Base-by-base conservation (phyloP, 148 eudicot species). In the Drosera capensis region DNA sequence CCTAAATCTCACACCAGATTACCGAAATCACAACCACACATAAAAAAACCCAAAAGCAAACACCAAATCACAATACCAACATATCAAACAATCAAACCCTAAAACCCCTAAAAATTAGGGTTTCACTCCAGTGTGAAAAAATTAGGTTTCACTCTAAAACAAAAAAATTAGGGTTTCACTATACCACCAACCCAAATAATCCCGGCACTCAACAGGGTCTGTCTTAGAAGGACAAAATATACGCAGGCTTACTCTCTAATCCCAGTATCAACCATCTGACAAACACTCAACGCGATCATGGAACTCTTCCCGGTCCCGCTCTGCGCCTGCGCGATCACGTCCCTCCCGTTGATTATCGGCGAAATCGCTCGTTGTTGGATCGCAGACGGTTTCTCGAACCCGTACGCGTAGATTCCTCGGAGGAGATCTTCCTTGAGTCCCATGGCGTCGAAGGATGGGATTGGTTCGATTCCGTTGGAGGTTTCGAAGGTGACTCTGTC, bases 311-410 rank as follows among this genome's bases (percentile, higher is more conserved):
- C 96, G 14, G 96, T 88, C 55, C 96, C 96, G 23, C 86, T 77
- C 46, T 88, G 96, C 2, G 96, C 96, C 77, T 88, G 96, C 5
- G 96, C 94, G 6, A 88, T 88, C 22, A 88, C 96, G 14, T 88
- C 96, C 5, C 94, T 78, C 2, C 96, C 96, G 39, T 67, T 63
- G 14, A 83, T 80, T 6, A 83, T 83, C 0, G 96, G 96, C 17
- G 61, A 53, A 8, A 88, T 78, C 0, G 96, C 96, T 2, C 96
- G 66, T 57, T 88, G 96, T 64, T 88, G 96, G 19, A 88, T 88
- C 2, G 96, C 94, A 0, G 96, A 88, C 0, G 96, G 96, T 40
- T 88, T 88, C 45, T 80, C 94, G 44, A 77, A 88, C 1, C 96
- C 96, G 46, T 83, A 75, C 7, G 62, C 56, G 50, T 70, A 83